These are phyloP conservation scores for Melampsora abietis-canadensis DNA, from an alignment of 1,284 basidiomycete species.

Conservation along the genomic window DNA sequence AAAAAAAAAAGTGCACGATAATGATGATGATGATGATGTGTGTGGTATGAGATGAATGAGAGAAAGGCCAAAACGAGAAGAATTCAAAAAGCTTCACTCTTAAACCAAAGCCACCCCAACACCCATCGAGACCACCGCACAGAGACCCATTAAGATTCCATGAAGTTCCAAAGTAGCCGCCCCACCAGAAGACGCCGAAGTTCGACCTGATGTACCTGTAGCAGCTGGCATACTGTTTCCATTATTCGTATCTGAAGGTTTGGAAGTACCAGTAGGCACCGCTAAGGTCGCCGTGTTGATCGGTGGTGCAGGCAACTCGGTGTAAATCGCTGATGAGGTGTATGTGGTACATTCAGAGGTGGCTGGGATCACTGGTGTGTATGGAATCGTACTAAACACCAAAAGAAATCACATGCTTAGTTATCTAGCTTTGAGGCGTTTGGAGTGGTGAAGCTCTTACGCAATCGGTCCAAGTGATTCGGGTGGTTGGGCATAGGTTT, in stretches of 20 bases:
- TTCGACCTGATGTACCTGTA: neutral
- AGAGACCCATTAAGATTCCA: neutral
- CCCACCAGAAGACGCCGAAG: slow-evolving; percentile 2
- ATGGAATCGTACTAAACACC: slow-evolving; percentile 58
- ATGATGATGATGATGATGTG: neutral
- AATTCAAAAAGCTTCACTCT: neutral
- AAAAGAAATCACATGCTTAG: neutral
- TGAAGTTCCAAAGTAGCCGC: neutral
- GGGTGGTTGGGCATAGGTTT: slow-evolving; percentile 62
- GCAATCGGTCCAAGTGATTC: slow-evolving; percentile 62
- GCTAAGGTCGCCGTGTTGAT: neutral
- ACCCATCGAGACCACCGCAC: neutral
- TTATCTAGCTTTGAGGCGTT: neutral
- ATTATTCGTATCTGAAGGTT: neutral
- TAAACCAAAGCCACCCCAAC: neutral
- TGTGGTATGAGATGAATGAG: neutral
- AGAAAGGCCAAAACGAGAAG: neutral
- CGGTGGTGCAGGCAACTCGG: slow-evolving; percentile 45
- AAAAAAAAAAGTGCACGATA: neutral
- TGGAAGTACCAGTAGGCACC: neutral
- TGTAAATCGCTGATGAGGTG: slow-evolving; percentile 61
- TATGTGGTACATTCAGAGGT: slow-evolving; percentile 65
- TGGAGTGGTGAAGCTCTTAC: neutral
- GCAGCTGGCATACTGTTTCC: neutral
- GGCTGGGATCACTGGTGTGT: slow-evolving; percentile 62